phyloP scores from a whole-genome alignment of 192 early-diverging fungal species.

The Spinellus fusiger region DNA sequence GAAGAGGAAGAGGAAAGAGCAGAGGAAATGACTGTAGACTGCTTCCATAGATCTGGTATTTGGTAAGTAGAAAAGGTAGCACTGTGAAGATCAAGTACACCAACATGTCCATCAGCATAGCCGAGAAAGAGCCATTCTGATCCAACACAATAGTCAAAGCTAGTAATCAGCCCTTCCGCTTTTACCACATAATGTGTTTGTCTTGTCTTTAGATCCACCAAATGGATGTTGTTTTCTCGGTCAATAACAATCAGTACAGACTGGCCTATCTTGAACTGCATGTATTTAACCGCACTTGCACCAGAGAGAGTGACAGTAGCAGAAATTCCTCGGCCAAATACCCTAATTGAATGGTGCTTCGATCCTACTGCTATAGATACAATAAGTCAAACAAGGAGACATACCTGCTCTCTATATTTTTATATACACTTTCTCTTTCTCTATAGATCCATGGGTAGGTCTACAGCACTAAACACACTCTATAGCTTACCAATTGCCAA shows the following conservation, averaged over 20 bases:
- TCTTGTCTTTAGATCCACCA: constrained; percentile 46
- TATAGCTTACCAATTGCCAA: constrained; percentile 46
- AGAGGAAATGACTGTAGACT: no score
- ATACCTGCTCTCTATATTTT: not conserved
- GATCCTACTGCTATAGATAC: not conserved
- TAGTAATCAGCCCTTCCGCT: constrained; percentile 39
- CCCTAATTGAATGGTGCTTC: constrained; percentile 26
- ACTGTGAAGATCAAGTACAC: constrained; percentile 39
- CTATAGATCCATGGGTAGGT: no score
- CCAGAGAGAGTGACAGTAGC: constrained; percentile 24
- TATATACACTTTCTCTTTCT: not conserved
- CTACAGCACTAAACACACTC: no score
- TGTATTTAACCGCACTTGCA: constrained; percentile 35
- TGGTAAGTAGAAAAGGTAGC: constrained; percentile 32
- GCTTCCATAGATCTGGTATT: constrained; percentile 36
- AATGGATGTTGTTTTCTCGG: constrained; percentile 35
- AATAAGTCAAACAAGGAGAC: not conserved
- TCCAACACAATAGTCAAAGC: constrained; percentile 36
- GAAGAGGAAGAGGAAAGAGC: no score
- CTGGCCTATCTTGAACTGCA: constrained; percentile 45
- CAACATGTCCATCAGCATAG: constrained; percentile 40
- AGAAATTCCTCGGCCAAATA: constrained; percentile 39
- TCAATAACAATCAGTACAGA: constrained; percentile 44
- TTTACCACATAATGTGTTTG: constrained; percentile 22
- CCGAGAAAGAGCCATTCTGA: constrained; percentile 50